Evolutionary conservation across 2,329 filamentous ascomycete genomes (phyloP).

Genomic region (Cercospora brassicicola): DNA sequence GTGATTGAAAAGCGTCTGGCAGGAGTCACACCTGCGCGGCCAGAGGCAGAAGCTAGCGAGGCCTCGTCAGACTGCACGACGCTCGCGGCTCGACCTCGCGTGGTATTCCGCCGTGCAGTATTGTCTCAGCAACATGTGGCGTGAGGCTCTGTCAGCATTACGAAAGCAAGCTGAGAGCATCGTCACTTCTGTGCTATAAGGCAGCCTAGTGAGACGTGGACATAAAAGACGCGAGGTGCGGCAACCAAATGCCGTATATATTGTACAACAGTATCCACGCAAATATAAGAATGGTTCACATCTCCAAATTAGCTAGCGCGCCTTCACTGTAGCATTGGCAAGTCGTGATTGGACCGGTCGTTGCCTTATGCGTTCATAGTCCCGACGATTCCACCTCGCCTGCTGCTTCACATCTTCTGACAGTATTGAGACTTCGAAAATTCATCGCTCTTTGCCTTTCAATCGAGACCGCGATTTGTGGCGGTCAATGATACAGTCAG

Average conservation of each 20-base stretch:
- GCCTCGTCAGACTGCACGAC: not conserved
- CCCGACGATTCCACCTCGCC: not conserved
- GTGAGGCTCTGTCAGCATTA: not conserved
- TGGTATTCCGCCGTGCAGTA: not conserved
- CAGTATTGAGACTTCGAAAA: not conserved
- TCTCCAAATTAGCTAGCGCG: not conserved
- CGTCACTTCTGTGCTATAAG: not conserved
- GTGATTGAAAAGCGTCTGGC: too few relatives aligned
- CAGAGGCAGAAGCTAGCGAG: not conserved
- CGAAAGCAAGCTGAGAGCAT: not conserved
- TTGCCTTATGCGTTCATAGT: constrained; percentile 7
- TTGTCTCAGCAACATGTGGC: not conserved
- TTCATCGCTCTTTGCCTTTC: too few relatives aligned
- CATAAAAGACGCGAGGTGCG: not conserved
- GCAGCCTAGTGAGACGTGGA: not conserved
- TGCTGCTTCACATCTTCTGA: not conserved
- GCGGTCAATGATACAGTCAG: too few relatives aligned
- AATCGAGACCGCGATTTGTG: too few relatives aligned
- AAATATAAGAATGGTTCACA: too few relatives aligned
- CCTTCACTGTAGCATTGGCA: not conserved
- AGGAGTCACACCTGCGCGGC: too few relatives aligned
- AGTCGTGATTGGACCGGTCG: constrained; percentile 10
- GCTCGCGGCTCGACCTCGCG: too few relatives aligned
- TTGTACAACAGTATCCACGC: too few relatives aligned
- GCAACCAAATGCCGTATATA: too few relatives aligned